Percentiles rank a stretch among this genome's conserved stretches.
Evolutionary conservation across 495 filamentous ascomycete species (phyloP).

Genomic region (Penicillium dipodomyicola): DNA sequence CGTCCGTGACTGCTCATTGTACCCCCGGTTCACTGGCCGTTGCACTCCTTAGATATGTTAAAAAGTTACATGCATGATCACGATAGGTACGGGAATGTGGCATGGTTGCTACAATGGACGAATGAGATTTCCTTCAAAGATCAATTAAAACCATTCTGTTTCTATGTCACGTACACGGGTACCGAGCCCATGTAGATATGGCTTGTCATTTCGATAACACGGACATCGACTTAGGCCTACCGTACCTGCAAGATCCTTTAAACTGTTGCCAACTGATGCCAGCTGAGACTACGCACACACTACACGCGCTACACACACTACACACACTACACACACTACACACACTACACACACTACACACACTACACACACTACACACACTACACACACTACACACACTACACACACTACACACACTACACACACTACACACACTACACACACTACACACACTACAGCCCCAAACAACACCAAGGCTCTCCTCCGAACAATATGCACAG

Average conservation of each 20-base stretch:
- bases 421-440: not conserved
- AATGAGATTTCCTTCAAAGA: not conserved
- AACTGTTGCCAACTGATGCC: not conserved
- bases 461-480: not conserved
- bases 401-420: not conserved
- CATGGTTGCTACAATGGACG: not conserved
- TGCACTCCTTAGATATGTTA: conserved; percentile 70
- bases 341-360: not conserved
- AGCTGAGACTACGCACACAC: too few species aligned
- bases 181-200: not conserved
- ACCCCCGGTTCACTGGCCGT: conserved; percentile 89
- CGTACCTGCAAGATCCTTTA: not conserved
- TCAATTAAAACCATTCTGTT: not conserved
- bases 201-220: not conserved
- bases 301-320: too few species aligned
- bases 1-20: conserved; percentile 84
- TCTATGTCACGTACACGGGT: not conserved
- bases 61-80: conserved; percentile 9
- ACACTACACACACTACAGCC: not conserved
- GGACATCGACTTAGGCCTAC: not conserved
- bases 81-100: conserved; percentile 7
- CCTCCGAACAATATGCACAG: not conserved
- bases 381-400: not conserved
- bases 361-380: not conserved
- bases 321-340: not conserved